phyloP scores from a whole-genome alignment of 176 grass and related monocot genomes.

The Rhynchospora pubera region DNA sequence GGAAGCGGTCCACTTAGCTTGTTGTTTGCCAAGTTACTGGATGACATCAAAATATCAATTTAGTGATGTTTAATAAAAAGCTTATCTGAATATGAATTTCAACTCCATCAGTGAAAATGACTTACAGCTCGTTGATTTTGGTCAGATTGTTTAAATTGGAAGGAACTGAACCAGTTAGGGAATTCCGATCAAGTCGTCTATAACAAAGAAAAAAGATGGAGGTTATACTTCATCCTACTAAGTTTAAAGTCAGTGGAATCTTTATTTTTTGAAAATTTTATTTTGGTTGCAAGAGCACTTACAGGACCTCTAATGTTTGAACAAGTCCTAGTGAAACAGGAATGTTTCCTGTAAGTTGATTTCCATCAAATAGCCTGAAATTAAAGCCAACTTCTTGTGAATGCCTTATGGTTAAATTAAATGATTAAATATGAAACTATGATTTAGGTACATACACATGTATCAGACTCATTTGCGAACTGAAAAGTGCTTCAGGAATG shows the following conservation, averaged over 20 bases:
- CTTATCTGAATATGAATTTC: not conserved
- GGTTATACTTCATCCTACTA: not conserved
- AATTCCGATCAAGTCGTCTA: conserved; percentile 77
- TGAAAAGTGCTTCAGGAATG: conserved; percentile 81
- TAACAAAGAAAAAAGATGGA: conserved; percentile 12
- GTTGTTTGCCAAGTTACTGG: conserved; percentile 90
- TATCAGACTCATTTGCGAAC: conserved; percentile 62
- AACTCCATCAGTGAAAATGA: not conserved
- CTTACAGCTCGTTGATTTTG: conserved; percentile 71
- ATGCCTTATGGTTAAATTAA: not conserved
- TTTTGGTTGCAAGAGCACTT: conserved; percentile 26
- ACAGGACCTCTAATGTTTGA: conserved; percentile 65
- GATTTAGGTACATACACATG: conserved; percentile 62
- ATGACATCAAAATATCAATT: conserved; percentile 8
- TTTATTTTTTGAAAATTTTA: not conserved
- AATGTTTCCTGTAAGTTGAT: conserved; percentile 57
- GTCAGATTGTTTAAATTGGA: conserved; percentile 67
- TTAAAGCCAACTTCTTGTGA: conserved; percentile 7
- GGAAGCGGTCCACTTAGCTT: conserved; percentile 60
- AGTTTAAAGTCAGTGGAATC: not conserved
- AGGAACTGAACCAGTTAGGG: conserved; percentile 52
- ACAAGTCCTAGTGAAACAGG: conserved; percentile 69
- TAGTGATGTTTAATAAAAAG: not conserved
- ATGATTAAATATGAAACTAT: not conserved
- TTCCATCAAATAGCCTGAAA: conserved; percentile 81